Base-by-base conservation (phyloP, 192 early-diverging fungal genomes). In the Coemansia sp. region DNA sequence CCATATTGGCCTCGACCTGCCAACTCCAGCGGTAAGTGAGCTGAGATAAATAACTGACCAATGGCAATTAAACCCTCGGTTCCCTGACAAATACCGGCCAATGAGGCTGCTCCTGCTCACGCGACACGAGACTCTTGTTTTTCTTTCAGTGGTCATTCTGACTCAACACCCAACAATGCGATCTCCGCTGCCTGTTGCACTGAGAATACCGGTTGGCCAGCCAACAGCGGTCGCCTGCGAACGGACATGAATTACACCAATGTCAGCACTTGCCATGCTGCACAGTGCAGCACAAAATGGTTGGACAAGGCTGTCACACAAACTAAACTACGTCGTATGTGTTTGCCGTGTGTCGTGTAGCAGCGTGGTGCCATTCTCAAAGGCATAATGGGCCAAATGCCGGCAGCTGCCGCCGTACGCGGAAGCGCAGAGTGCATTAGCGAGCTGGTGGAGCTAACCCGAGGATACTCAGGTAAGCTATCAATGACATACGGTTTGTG, bases 1-100 rank as follows among this genome's bases (percentile, higher is more conserved):
- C 60, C 86, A 89, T 60, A 70, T 95, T 37, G 65, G 84, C 49
- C 76, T 95, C 23, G 76, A 81, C 11, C 38, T 80, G 2, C 93
- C 93, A 12, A 72, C 87, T 50, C 64, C 61, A 27, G 75, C 89
- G 71, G 79, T 77, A 52, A 56, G 75, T 73, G 35, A 52, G 39
- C 19, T 15, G 55, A 32, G 37, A 37, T 49, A n/a, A 49, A 21
- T 21, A n/a, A 8, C n/a, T n/a, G 47, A 19, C 47, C 47, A 49
- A 49, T 49, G n/a, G 19, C 47, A 19, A 2, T 17, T 21, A 17
- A 17, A 19, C 5, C 5, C 19, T 19, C 15, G n/a, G 47, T 49
- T 49, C 47, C 47, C 47, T 49, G 47, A 49, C n/a, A 49, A 49
- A 19, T 49, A 7, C 47, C 17, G 19, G 47, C 47, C 47, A 49